Evolutionary conservation across 2,329 filamentous ascomycete genomes (phyloP).

Genomic region (Neofusicoccum laricinum): DNA sequence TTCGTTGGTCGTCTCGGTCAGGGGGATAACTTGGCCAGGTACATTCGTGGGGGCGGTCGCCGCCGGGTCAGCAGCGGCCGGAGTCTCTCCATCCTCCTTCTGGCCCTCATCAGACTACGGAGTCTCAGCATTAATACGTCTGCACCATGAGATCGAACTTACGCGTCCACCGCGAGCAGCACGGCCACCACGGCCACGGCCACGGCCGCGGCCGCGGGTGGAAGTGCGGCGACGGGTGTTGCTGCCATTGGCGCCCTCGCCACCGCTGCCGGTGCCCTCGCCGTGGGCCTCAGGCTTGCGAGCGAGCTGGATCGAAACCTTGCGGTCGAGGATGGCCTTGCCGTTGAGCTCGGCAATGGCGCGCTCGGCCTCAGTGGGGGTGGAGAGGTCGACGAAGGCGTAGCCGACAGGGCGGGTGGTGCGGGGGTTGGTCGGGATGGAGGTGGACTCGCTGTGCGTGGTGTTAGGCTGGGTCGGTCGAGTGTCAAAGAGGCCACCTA

Average conservation of each 20-base stretch:
- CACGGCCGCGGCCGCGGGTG: constrained; percentile 55
- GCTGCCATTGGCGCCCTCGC: constrained; percentile 69
- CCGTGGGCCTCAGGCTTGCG: constrained; percentile 89
- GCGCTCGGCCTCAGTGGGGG: constrained; percentile 88
- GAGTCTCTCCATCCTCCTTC: constrained; percentile 46
- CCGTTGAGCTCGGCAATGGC: constrained; percentile 94
- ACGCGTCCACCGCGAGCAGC: constrained; percentile 63
- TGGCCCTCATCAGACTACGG: background rate
- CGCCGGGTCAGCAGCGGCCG: constrained; percentile 45
- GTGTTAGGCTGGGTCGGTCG: constrained; percentile 23
- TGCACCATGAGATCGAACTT: constrained; percentile 50
- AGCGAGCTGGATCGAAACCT: constrained; percentile 97
- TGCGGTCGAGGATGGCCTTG: constrained; percentile 96
- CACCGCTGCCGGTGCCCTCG: constrained; percentile 68
- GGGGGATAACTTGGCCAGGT: constrained; percentile 49
- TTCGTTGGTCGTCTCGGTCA: constrained; percentile 53
- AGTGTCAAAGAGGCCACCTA: constrained; percentile 55
- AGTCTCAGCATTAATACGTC: background rate
- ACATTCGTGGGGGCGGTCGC: constrained; percentile 47
- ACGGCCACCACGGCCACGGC: constrained; percentile 60
- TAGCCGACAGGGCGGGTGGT: constrained; percentile 98
- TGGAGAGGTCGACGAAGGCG: constrained; percentile 97
- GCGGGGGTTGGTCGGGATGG: constrained; percentile 98
- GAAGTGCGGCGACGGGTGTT: constrained; percentile 53
- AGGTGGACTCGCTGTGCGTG: constrained; percentile 81